A percentile compares a stretch with the other conserved stretches of the same genome.
These are phyloP conservation scores for Crepidotus variabilis DNA, from an alignment of 768 basidiomycete species.

Conservation along the genomic window DNA sequence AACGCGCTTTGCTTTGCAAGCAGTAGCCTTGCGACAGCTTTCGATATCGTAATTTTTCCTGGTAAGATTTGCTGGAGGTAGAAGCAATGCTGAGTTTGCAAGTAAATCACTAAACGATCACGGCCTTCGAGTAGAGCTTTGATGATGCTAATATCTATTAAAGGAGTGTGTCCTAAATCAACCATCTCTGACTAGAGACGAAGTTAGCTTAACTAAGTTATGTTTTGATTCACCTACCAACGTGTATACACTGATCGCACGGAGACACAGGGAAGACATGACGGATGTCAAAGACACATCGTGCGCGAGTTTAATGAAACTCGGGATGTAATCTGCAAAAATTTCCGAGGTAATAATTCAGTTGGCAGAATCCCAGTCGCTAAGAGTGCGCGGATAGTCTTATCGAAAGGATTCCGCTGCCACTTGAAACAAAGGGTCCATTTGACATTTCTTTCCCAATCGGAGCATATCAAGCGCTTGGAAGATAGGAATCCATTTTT, in stretches of 20 bases:
- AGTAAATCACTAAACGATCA: background rate
- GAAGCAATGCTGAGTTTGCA: background rate
- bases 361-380: background rate
- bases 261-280: too few relatives aligned
- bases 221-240: too few relatives aligned
- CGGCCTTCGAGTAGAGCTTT: background rate
- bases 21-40: too few relatives aligned
- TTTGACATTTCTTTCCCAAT: slow-evolving; percentile 7
- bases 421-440: slow-evolving; percentile 1
- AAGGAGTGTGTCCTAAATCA: background rate
- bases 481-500: background rate
- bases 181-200: too few relatives aligned
- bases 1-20: too few relatives aligned
- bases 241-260: too few relatives aligned
- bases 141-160: background rate
- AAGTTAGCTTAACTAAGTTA: too few relatives aligned
- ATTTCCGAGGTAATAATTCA: background rate
- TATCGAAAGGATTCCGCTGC: background rate
- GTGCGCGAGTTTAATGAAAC: too few relatives aligned
- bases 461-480: background rate
- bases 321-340: background rate
- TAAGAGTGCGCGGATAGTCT: slow-evolving; percentile 3
- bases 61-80: background rate
- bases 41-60: too few relatives aligned
- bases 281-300: too few relatives aligned